A percentile compares a stretch with the other conserved stretches of the same genome.
These are phyloP conservation scores for Phytophthora sojae DNA, from an alignment of 352 stramenopile species.

Conservation along the genomic window DNA sequence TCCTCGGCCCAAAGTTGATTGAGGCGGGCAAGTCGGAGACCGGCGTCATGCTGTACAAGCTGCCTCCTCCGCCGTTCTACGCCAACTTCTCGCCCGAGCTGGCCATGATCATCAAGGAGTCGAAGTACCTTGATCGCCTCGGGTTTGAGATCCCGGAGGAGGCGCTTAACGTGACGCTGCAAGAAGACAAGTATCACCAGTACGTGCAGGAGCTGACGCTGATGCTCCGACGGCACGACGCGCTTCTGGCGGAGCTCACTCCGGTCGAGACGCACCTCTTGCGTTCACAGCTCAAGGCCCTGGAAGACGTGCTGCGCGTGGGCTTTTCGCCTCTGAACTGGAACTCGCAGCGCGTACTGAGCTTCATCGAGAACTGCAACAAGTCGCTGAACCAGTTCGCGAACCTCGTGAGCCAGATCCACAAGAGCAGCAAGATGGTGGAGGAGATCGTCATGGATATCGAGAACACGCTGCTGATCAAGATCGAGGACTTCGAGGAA, in stretches of 20 bases:
- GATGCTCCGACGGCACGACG: constrained; percentile 94
- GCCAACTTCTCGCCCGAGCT: constrained; percentile 95
- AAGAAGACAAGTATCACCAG: constrained; percentile 97
- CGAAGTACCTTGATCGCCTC: constrained; percentile 95
- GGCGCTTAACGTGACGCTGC: constrained; percentile 95
- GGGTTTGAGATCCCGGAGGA: constrained; percentile 96
- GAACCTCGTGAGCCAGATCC: constrained; percentile 94
- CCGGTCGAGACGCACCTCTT: constrained; percentile 93
- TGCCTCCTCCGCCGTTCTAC: constrained; percentile 92
- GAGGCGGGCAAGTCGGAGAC: constrained; percentile 82
- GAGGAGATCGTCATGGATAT: constrained; percentile 94
- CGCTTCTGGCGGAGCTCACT: constrained; percentile 80
- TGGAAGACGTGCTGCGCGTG: constrained; percentile 87
- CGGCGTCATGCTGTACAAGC: constrained; percentile 77
- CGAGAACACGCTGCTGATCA: constrained; percentile 92
- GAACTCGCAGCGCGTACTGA: constrained; percentile 96
- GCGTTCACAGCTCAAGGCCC: constrained; percentile 88
- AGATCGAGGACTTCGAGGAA: constrained; percentile 92
- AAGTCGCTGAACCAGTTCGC: constrained; percentile 94
- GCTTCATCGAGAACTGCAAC: constrained; percentile 94
- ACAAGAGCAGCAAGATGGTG: constrained; percentile 96
- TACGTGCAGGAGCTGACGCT: constrained; percentile 93
- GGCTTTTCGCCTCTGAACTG: constrained; percentile 97
- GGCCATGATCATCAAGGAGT: constrained; percentile 96
- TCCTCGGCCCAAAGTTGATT: constrained; percentile 86